Base-by-base conservation (phyloP, 176 grass and related monocot genomes). In the Phoenix roebelenii region DNA sequence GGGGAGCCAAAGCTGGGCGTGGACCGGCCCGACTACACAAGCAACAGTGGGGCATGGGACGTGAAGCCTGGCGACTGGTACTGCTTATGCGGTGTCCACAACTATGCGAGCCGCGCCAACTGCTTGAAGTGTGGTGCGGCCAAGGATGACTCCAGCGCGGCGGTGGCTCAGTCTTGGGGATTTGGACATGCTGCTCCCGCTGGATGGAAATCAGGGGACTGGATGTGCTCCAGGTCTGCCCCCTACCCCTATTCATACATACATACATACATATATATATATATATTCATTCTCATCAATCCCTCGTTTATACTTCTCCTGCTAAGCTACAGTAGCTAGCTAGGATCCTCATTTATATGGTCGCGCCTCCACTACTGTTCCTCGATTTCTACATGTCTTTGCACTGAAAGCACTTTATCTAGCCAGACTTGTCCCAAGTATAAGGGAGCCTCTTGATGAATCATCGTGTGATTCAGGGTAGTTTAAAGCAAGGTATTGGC, bases 61-160 rank as follows among this genome's bases (percentile, higher is more conserved):
- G 86, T 95, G 6, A 95, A 95, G 77, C 91, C 91, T 1, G 91
- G 91, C 10, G 91, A 95, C 60, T 95, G 91, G 91, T 84, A 66
- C 68, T 95, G 91, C 77, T 70, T 58, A 56, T 95, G 91, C 60
- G 60, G 80, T 17, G 91, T 81, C 50, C 65, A 74, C 75, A 95
- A 95, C 86, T 95, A 80, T 55, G 90, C 91, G 50, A 84, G 71
- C 71, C 86, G 86, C 14, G 48, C 56, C 16, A 74, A 26, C 69
- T 95, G 91, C 83, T 90, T 95, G 71, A 95, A 95, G 83, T 95
- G 91, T 61, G 22, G 72, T 26, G 65, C 91, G 24, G 75, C 72
- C 57, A 95, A 87, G 83, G 78, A 76, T n/a, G 81, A 84, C 49
- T 67, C 90, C 28, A 57, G 54, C 24, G 30, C 67, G 10, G 78